Base-by-base conservation (phyloP, 2,329 filamentous ascomycete species). In the Sporothrix globosa region DNA sequence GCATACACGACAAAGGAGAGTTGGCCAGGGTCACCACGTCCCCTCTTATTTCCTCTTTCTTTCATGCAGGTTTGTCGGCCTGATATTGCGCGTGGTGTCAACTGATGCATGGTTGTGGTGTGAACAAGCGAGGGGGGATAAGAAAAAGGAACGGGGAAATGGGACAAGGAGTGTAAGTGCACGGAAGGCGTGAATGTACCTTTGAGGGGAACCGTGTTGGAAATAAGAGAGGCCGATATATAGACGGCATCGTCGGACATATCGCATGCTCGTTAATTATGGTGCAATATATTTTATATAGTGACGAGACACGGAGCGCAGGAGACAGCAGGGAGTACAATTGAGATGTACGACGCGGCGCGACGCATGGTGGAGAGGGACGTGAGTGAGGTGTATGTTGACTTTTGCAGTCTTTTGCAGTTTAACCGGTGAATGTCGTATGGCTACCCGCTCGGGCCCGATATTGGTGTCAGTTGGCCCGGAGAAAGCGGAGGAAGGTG, bases 381-480 rank as follows among this genome's bases (percentile, higher is more conserved):
- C 19, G n/a, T n/a, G 39, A 67, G 52, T 48, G 11, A 41, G 24
- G 48, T 67, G 65, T 19, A 6, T 52, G 48, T 21, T 44, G 41
- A 44, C 41, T 13, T 44, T 21, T 53, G 48, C 30, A 41, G 30
- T 24, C 27, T 67, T 24, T 34, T 39, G 63, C 63, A 52, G 46
- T 67, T 67, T 67, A 67, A 52, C 65, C 50, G 65, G 27, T 44
- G 50, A 27, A 44, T 19, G 41, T 67, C 65, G 65, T 67, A 53
- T 67, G 65, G 48, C 48, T 54, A 30, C 19, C 30, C 34, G 48
- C 39, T 67, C 65, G 65, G 65, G 48, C 65, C 65, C 65, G 65
- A 67, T 67, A 67, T 67, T 67, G 65, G n/a, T 67, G 50, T 54
- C 65, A 50, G 63, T 67, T 67, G 48, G 34, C 34, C 65, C 65